Conservation (phyloP, 163 green algal genomes). For the Chlamydomonas reinhardtii region DNA sequence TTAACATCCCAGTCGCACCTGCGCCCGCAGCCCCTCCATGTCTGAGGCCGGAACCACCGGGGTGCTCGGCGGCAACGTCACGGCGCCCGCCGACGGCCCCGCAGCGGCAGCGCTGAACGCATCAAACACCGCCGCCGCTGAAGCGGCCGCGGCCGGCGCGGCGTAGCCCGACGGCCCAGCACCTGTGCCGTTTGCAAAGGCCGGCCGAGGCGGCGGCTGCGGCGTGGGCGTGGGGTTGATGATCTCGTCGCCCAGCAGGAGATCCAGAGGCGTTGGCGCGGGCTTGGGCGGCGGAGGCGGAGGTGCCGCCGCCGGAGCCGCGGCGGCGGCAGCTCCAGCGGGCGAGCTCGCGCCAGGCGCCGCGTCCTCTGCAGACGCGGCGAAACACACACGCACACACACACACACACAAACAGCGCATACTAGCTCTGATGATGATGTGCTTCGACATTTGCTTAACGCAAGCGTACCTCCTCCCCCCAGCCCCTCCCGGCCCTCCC, state of each 20-base stretch:
- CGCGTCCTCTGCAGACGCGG: slow-evolving; percentile 7
- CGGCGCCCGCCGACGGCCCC: neutral
- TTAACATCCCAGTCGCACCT: neutral
- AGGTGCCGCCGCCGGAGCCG: neutral
- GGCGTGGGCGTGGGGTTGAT: neutral
- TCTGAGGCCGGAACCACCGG: slow-evolving; percentile 1
- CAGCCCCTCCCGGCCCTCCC: too few species aligned
- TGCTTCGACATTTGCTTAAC: too few species aligned
- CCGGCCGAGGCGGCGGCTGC: neutral
- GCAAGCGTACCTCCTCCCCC: too few species aligned
- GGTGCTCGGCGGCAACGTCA: neutral
- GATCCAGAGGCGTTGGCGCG: slow-evolving; percentile 5
- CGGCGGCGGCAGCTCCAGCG: neutral
- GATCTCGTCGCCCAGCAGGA: slow-evolving; percentile 31
- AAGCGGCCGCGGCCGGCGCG: neutral
- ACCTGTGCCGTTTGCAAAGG: neutral
- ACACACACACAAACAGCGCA: too few species aligned
- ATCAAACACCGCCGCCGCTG: neutral
- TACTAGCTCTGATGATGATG: too few species aligned
- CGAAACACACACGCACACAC: too few species aligned
- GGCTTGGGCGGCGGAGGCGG: neutral
- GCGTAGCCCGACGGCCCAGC: neutral
- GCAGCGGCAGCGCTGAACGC: neutral
- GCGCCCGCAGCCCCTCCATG: slow-evolving; percentile 16
- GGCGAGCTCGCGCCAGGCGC: neutral